Evolutionary conservation across 2,329 filamentous ascomycete genomes (phyloP), one percentile per base, ranked within the genome.

Genomic region (Alternaria metachromatica): DNA sequence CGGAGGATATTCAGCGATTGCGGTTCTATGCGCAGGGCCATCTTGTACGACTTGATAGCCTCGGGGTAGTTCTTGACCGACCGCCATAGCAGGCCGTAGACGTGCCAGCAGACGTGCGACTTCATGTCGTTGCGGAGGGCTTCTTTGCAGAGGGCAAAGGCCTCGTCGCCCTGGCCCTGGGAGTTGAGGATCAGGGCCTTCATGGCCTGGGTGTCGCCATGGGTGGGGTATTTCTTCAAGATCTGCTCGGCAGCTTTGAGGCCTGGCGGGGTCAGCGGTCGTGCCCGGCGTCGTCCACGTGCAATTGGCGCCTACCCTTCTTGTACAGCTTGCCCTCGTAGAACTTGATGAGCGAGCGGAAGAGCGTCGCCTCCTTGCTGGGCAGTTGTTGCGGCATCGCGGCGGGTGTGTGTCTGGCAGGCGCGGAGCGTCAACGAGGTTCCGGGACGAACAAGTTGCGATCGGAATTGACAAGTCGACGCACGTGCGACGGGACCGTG

Each of bases 301-400:
- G 70, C 62, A 41, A 44, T 46, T 59, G 45, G 46, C 53, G 63
- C 66, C 63, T 74, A 89, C 88, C 89, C 81, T 92, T 92, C 84
- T 98, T 99, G 85, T 98, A 97, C 78, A 98, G 95, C 83, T 99
- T 99, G 79, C 94, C 92, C 83, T 99, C 96, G 86, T 98, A 99
- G 82, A 93, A 90, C 80, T 95, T 94, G 76, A 99, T 93, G 70
- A 99, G 90, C 80, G 94, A 93, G 68, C 94, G 91, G 83, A 99
- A 99, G 84, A 97, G 90, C 80, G 94, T 90, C 75, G 89, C 89
- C 87, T 99, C 96, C 84, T 98, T 98, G 77, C 93, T 89, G 77
- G 87, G 89, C 65, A 94, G 85, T 77, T 87, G 87, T 82, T 93
- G 90, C 72, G 90, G 89, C 90, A 92, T 92, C 71, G 78, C 80